phyloP scores from a whole-genome alignment of 352 stramenopile genomes.

The Phytophthora chlamydospora region DNA sequence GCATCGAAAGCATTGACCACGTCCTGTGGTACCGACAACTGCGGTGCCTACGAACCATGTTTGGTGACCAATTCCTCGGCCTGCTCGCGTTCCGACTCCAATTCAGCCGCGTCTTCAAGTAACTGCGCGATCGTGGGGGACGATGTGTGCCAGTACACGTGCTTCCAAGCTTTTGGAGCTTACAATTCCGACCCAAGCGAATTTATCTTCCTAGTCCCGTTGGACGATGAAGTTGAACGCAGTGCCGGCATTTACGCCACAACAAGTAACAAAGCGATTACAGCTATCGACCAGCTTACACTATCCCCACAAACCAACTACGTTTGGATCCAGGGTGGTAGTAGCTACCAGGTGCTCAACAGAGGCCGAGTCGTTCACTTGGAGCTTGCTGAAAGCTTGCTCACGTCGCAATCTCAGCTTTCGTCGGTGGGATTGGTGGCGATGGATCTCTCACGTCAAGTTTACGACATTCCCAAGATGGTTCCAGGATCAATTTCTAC shows the following conservation, averaged over 20 bases:
- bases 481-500: conserved; percentile 8
- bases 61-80: conserved; percentile 13
- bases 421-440: conserved; percentile 21
- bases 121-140: conserved; percentile 12
- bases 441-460: conserved; percentile 14
- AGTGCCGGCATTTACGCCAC: conserved; percentile 13
- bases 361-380: conserved; percentile 11
- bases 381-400: conserved; percentile 6
- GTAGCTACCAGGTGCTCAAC: conserved; percentile 12
- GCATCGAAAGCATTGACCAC: conserved; percentile 15
- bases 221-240: not conserved
- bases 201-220: conserved; percentile 23
- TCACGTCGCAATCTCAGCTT: conserved; percentile 19
- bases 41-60: conserved; percentile 20
- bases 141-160: conserved; percentile 16
- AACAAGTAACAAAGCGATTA: conserved; percentile 11
- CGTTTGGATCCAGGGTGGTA: conserved; percentile 27
- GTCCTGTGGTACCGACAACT: conserved; percentile 14
- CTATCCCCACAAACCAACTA: conserved; percentile 19
- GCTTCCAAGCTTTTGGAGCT: conserved; percentile 19
- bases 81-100: conserved; percentile 9
- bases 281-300: conserved; percentile 18
- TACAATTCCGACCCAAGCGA: conserved; percentile 26
- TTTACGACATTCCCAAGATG: conserved; percentile 15
- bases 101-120: not conserved